Conservation (phyloP, 345 rosid species). For the Psidium friedrichsthalianum region DNA sequence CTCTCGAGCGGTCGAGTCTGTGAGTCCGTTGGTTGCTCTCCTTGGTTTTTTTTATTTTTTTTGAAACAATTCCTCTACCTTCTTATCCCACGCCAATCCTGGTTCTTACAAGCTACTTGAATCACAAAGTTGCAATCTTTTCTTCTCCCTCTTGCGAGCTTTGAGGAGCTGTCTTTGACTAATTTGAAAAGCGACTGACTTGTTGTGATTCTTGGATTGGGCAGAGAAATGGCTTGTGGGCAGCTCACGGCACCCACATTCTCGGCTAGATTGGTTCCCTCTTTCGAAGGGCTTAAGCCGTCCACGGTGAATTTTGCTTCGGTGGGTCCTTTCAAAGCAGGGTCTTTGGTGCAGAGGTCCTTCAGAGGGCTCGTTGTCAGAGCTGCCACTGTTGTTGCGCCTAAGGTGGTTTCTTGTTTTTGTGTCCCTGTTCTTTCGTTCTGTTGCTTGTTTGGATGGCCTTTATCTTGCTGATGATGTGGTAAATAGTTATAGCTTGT, state of each 20-base stretch:
- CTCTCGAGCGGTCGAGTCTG: too few relatives aligned
- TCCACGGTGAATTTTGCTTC: conserved; percentile 41
- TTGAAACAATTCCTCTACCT: not conserved
- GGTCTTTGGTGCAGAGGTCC: conserved; percentile 21
- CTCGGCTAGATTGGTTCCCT: conserved; percentile 40
- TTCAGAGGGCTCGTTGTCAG: conserved; percentile 51
- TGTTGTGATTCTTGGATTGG: not conserved
- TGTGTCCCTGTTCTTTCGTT: not conserved
- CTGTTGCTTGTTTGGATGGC: not conserved
- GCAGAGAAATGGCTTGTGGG: conserved; percentile 44
- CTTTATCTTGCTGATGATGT: not conserved
- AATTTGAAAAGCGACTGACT: not conserved
- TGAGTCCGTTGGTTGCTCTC: too few relatives aligned
- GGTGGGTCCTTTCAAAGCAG: conserved; percentile 22
- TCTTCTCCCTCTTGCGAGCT: not conserved
- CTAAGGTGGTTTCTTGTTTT: conserved; percentile 41
- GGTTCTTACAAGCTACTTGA: not conserved
- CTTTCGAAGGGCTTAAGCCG: conserved; percentile 54
- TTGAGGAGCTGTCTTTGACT: not conserved
- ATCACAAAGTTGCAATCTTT: not conserved
- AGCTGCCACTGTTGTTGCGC: conserved; percentile 88
- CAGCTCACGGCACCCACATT: conserved; percentile 54
- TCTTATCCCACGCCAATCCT: not conserved
- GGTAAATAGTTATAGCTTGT: not conserved
- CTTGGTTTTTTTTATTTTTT: too few relatives aligned